Evolutionary conservation across 129 eudicot genomes (phyloP).

Genomic region (Pittosporum tobira): DNA sequence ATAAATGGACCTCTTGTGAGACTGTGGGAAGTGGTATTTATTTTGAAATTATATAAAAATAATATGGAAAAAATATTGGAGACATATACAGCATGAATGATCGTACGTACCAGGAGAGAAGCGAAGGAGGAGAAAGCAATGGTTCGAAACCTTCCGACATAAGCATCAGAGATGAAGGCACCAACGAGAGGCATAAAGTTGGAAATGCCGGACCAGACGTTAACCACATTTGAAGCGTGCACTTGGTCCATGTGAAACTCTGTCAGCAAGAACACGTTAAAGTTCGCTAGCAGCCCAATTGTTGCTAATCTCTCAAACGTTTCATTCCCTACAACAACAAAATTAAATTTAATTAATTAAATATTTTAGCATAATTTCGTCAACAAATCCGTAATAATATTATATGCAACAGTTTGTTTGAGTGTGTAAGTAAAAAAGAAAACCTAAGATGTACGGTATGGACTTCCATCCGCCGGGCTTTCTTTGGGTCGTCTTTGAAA

Average conservation of each 20-base stretch:
- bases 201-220: constrained; percentile 50
- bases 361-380: background rate
- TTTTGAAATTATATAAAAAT: no score
- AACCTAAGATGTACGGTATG: constrained; percentile 77
- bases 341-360: no score
- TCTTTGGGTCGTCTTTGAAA: constrained; percentile 4
- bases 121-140: constrained; percentile 60
- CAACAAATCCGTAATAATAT: background rate
- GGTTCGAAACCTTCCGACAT: constrained; percentile 60
- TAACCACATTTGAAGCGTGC: constrained; percentile 50
- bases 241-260: constrained; percentile 64
- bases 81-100: no score
- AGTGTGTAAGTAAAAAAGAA: constrained; percentile 13
- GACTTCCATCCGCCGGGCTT: constrained; percentile 86
- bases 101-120: constrained; percentile 46
- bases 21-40: no score
- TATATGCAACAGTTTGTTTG: background rate
- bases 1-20: no score
- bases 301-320: constrained; percentile 82
- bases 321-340: constrained; percentile 58
- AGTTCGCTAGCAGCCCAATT: constrained; percentile 63
- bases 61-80: no score
- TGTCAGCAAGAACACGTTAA: constrained; percentile 53
- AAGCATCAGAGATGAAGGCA: constrained; percentile 73
- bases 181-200: constrained; percentile 74